Percentiles rank a stretch among this genome's conserved stretches.
phyloP scores from a whole-genome alignment of 2,329 filamentous ascomycete genomes.

The Graphilbum sp. region DNA sequence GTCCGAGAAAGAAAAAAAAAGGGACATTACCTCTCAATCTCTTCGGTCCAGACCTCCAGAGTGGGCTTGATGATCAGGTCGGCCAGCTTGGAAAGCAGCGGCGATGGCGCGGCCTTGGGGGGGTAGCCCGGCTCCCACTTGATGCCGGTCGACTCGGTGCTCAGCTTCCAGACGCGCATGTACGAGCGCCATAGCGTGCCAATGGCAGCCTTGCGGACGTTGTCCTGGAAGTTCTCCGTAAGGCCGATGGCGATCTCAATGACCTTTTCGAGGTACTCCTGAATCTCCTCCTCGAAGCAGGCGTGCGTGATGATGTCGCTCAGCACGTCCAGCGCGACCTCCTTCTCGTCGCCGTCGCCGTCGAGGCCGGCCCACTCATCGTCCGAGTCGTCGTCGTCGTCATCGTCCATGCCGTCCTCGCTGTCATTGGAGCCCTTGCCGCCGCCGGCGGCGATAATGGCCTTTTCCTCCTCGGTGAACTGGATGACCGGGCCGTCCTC shows the following conservation, averaged over 20 bases:
- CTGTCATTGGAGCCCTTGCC: constrained; percentile 49
- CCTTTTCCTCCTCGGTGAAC: constrained; percentile 56
- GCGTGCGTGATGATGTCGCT: constrained; percentile 85
- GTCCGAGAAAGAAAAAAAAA: constrained; percentile 18
- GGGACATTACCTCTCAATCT: constrained; percentile 63
- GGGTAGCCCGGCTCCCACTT: constrained; percentile 89
- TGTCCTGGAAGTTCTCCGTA: constrained; percentile 79
- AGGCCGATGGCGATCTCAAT: constrained; percentile 68
- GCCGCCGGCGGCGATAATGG: constrained; percentile 41
- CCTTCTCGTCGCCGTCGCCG: constrained; percentile 85
- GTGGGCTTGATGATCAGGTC: constrained; percentile 75
- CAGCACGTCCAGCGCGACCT: constrained; percentile 88
- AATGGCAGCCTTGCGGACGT: constrained; percentile 81
- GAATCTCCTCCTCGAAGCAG: constrained; percentile 51
- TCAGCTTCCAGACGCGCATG: constrained; percentile 74
- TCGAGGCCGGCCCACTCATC: constrained; percentile 71
- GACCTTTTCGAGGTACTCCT: constrained; percentile 79
- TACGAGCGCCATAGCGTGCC: constrained; percentile 89
- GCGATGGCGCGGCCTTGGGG: constrained; percentile 60
- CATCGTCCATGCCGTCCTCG: constrained; percentile 38
- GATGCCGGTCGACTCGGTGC: constrained; percentile 58
- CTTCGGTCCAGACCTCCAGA: constrained; percentile 71
- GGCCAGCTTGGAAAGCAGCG: constrained; percentile 69
- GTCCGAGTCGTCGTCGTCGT: constrained; percentile 54
- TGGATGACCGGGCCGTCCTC: constrained; percentile 73